Conservation (phyloP, 1,139 yeast genomes). For the Blastobotrys raffinosifermentans region DNA sequence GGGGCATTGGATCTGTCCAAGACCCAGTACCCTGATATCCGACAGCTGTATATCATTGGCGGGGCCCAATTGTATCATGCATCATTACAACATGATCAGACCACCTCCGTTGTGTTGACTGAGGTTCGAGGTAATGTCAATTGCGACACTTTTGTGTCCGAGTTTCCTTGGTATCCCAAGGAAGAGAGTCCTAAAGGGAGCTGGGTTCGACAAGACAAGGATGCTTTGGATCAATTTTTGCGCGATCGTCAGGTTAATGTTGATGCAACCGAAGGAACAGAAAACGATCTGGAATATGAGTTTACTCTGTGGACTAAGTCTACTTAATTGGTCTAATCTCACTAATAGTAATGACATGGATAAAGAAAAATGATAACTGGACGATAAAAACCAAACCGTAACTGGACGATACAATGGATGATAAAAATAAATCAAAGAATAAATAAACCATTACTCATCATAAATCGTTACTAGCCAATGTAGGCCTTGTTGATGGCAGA, state of each 20-base stretch:
- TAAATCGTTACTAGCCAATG: conserved; percentile 25
- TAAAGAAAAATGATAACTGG: no score
- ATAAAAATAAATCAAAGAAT: not conserved
- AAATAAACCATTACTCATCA: no score
- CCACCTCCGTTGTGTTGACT: conserved; percentile 65
- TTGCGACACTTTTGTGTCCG: conserved; percentile 61
- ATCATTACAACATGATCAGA: conserved; percentile 41
- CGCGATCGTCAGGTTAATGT: conserved; percentile 30
- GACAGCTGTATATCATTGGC: conserved; percentile 72
- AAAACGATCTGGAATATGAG: conserved; percentile 44
- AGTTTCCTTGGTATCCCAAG: conserved; percentile 25
- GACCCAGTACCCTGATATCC: conserved; percentile 10
- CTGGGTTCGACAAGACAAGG: conserved; percentile 30
- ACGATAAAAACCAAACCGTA: not conserved
- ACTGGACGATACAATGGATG: not conserved
- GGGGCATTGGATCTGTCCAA: conserved; percentile 34
- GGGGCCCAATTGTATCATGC: conserved; percentile 83
- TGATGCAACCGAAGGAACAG: conserved; percentile 40
- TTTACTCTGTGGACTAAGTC: conserved; percentile 50
- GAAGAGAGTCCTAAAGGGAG: conserved; percentile 22
- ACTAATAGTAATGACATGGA: no score
- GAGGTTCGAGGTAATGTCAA: conserved; percentile 44
- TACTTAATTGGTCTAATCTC: no score
- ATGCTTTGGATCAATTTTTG: conserved; percentile 39
- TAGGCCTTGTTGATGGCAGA: conserved; percentile 67